Conservation (phyloP, 1,284 basidiomycete genomes). For the Pyrrhoderma noxium region DNA sequence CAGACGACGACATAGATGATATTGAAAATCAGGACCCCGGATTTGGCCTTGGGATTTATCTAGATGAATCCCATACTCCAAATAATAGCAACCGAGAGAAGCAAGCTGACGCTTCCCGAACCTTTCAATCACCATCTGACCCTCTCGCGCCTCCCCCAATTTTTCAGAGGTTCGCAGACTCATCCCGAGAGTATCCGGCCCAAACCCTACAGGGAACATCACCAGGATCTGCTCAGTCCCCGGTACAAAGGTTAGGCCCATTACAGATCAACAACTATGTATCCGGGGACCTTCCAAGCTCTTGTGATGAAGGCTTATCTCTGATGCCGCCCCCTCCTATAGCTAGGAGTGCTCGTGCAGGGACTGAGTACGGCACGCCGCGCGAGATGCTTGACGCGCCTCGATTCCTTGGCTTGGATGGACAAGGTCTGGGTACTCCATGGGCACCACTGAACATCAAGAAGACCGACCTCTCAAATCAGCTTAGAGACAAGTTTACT, state of each 20-base stretch:
- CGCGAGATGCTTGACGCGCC: background rate
- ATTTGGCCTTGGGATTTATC: slow-evolving; percentile 13
- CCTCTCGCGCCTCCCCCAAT: background rate
- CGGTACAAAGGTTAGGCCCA: slow-evolving; percentile 6
- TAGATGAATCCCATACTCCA: slow-evolving; percentile 7
- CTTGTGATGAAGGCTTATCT: slow-evolving; percentile 9
- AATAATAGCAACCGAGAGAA: background rate
- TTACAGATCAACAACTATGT: slow-evolving; percentile 16
- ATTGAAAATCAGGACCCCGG: slow-evolving; percentile 13
- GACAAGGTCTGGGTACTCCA: slow-evolving; percentile 1
- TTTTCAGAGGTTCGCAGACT: background rate
- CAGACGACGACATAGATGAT: slow-evolving; percentile 11
- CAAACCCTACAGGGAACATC: background rate
- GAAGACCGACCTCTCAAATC: background rate
- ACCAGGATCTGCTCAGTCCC: background rate
- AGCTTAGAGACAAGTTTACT: background rate
- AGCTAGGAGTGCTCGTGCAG: too few species aligned
- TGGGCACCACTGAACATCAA: slow-evolving; percentile 14
- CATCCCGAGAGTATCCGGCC: background rate
- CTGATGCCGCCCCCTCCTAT: too few species aligned
- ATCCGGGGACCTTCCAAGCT: slow-evolving; percentile 15
- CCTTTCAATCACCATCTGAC: background rate
- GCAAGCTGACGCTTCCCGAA: background rate
- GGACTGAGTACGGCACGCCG: slow-evolving; percentile 1
- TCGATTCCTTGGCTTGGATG: slow-evolving; percentile 6